Base-by-base conservation (phyloP, 208 protist genomes). In the Vickermania ingenoplastis region DNA sequence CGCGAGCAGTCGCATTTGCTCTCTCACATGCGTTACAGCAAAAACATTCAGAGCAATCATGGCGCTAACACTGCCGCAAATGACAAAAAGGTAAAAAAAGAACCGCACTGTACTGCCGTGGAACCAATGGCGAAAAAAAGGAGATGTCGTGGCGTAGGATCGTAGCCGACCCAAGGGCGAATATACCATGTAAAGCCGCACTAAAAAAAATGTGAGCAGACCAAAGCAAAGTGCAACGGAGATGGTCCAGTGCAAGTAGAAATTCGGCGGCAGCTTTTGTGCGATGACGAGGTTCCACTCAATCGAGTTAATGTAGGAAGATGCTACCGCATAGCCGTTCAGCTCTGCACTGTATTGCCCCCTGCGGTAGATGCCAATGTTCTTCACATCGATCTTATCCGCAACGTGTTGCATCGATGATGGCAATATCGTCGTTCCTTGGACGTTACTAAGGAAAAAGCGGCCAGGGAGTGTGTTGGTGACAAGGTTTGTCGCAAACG, bases 1-100 rank as follows among this genome's bases (percentile, higher is more conserved):
- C 50, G 50, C 13, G 13, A 28, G 50, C 7, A 11, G n/a, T 54
- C 21, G 5, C 13, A 26, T 54, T 11, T 17, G 21, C 21, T 17
- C 7, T 28, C 22, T 13, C 7, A 25, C 24, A 5, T 28, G n/a
- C 7, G 50, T 54, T 7, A 26, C 24, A 7, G 11, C 50, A 26
- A 54, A 27, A 21, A 54, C 50, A 54, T 54, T 54, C 24, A 13
- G 23, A 25, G n/a, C 50, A 5, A 54, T 21, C 50, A 54, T 54
- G 5, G 50, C 11, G 7, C 11, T 21, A 28, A 54, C 23, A 25
- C 7, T 26, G 21, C 21, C 11, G 24, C 5, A 5, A 5, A 54
- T 13, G n/a, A 54, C 24, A 54, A 25, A 5, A 5, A 25, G 7
- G 50, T 54, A 54, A 26, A 54, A 26, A 17, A 54, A 21, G 22